Evolutionary conservation across 768 basidiomycete genomes (phyloP).

Genomic region (Termitomyces sp.): DNA sequence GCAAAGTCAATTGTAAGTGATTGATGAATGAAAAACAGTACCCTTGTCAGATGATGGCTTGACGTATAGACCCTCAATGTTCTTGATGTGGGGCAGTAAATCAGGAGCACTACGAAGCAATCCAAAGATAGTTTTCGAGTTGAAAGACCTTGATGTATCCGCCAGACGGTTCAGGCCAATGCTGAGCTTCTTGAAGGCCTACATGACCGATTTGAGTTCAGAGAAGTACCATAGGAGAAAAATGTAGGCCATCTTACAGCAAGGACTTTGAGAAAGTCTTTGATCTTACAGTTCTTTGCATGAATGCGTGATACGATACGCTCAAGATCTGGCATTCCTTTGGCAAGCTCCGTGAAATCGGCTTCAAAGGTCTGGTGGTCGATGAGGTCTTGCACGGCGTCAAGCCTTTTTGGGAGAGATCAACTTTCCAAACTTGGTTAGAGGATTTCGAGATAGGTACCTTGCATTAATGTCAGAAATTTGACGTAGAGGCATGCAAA

Average conservation of each 20-base stretch:
- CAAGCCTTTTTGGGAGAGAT: constrained; percentile 50
- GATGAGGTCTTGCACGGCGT: constrained; percentile 91
- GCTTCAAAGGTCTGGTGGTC: constrained; percentile 70
- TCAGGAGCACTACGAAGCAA: constrained; percentile 81
- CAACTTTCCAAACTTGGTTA: not conserved
- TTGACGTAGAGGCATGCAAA: constrained; percentile 86
- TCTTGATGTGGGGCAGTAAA: constrained; percentile 60
- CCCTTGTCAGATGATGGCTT: constrained; percentile 52
- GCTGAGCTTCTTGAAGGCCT: constrained; percentile 76
- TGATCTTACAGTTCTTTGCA: constrained; percentile 82
- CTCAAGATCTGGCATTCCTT: constrained; percentile 86
- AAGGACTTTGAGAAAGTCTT: constrained; percentile 83
- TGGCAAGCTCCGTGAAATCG: constrained; percentile 69
- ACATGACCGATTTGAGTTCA: not conserved
- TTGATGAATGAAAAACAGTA: constrained; percentile 18
- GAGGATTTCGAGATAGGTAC: constrained; percentile 29
- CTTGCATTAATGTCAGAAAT: constrained; percentile 83
- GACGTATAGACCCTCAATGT: constrained; percentile 68
- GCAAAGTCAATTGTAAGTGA: not conserved
- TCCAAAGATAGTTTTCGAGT: constrained; percentile 68
- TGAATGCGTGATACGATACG: constrained; percentile 94
- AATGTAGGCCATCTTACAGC: constrained; percentile 34
- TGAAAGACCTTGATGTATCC: constrained; percentile 65
- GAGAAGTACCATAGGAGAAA: not conserved
- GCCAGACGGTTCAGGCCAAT: constrained; percentile 59